These are phyloP conservation scores for Leccinum boreale DNA, from an alignment of 768 basidiomycete genomes.

Conservation along the genomic window DNA sequence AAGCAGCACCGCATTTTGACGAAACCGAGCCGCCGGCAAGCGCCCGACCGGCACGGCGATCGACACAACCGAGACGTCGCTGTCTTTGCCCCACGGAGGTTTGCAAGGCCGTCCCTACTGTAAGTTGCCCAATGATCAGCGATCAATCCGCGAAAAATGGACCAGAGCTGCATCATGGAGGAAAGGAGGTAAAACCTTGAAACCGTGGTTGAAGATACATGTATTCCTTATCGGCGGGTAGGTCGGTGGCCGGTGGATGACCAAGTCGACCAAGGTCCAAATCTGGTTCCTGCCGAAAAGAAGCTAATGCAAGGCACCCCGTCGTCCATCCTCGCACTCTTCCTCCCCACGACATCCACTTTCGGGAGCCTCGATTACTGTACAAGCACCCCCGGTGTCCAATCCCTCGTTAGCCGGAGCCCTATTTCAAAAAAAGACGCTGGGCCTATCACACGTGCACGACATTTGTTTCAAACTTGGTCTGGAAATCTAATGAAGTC, in stretches of 20 bases:
- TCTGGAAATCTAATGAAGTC: neutral
- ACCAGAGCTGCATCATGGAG: too few relatives aligned
- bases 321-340: neutral
- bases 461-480: neutral
- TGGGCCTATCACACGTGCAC: neutral
- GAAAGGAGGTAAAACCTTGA: neutral
- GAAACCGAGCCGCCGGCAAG: neutral
- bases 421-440: neutral
- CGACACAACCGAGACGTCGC: neutral
- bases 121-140: neutral
- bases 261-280: neutral
- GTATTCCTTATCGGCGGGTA: neutral
- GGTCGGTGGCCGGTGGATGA: neutral
- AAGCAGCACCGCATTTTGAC: conserved; percentile 7
- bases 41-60: conserved; percentile 2
- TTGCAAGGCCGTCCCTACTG: neutral
- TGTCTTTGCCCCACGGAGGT: neutral
- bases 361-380: neutral
- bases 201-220: neutral
- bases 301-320: neutral
- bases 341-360: neutral
- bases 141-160: neutral
- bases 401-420: conserved; percentile 5
- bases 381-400: neutral
- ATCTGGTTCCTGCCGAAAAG: conserved; percentile 1